These are phyloP conservation scores for Zymoseptoria pseudotritici DNA, from an alignment of 2,329 filamentous ascomycete species.

Conservation along the genomic window DNA sequence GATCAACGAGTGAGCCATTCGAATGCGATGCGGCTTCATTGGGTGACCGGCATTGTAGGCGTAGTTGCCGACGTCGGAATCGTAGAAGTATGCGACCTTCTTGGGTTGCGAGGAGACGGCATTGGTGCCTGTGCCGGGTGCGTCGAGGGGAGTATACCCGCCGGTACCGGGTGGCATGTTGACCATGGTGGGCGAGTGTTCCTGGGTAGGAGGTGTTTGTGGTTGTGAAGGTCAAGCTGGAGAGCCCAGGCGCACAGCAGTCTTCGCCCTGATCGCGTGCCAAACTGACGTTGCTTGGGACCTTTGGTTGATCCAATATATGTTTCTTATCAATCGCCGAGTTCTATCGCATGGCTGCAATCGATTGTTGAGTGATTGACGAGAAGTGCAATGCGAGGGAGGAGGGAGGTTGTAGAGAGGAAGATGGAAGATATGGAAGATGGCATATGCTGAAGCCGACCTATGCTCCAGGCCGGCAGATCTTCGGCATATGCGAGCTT, in stretches of 20 bases:
- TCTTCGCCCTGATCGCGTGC: neutral
- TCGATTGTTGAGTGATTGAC: neutral
- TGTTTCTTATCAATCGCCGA: neutral
- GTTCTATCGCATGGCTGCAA: neutral
- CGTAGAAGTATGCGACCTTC: constrained; percentile 96
- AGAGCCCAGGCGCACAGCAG: neutral
- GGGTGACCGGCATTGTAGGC: constrained; percentile 74
- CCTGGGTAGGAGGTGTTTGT: neutral
- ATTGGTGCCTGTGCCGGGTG: constrained; percentile 42
- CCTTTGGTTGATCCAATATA: neutral
- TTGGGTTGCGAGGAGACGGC: constrained; percentile 52
- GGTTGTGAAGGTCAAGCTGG: neutral
- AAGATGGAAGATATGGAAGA: constrained; percentile 1
- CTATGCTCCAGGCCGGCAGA: neutral
- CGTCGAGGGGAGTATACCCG: constrained; percentile 43
- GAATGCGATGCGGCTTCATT: constrained; percentile 62
- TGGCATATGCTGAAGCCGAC: constrained; percentile 1
- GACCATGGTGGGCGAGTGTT: constrained; percentile 37
- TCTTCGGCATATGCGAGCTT: neutral
- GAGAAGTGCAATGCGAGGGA: neutral
- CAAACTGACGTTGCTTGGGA: no score
- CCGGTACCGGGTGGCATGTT: constrained; percentile 31
- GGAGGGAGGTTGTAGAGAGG: neutral
- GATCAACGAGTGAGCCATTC: constrained; percentile 57
- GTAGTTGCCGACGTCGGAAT: constrained; percentile 96